Percentiles rank a stretch among this genome's conserved stretches.
phyloP scores from a whole-genome alignment of 2,329 filamentous ascomycete genomes.

The Ophioceras dolichostomum region DNA sequence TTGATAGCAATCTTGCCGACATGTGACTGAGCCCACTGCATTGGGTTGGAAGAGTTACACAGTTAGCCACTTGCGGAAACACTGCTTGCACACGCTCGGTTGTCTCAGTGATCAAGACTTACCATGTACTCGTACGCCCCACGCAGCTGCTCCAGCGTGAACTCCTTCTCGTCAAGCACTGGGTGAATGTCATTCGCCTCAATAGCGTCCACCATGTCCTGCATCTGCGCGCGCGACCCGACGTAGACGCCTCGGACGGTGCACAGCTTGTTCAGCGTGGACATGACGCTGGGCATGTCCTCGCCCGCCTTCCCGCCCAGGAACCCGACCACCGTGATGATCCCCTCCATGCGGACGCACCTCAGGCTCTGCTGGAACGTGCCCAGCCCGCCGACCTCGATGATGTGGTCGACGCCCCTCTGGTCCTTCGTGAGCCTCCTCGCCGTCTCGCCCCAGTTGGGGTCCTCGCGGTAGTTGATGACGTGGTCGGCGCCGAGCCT shows the following conservation, averaged over 20 bases:
- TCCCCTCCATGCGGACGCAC: conserved; percentile 18
- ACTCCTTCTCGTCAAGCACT: conserved; percentile 23
- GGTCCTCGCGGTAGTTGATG: conserved; percentile 41
- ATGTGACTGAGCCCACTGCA: conserved; percentile 35
- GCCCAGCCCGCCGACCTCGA: conserved; percentile 42
- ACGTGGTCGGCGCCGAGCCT: conserved; percentile 41
- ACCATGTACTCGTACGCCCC: conserved; percentile 42
- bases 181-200: conserved; percentile 29
- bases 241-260: conserved; percentile 27
- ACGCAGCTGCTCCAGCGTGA: conserved; percentile 21
- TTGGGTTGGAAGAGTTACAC: too few relatives aligned
- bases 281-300: conserved; percentile 31
- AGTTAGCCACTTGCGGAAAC: too few relatives aligned
- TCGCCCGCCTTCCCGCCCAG: conserved; percentile 29
- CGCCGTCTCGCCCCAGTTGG: conserved; percentile 41
- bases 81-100: too few relatives aligned
- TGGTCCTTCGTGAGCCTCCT: conserved; percentile 31
- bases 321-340: conserved; percentile 27
- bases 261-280: conserved; percentile 26
- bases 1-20: conserved; percentile 41
- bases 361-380: conserved; percentile 30
- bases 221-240: conserved; percentile 24
- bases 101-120: conserved; percentile 6
- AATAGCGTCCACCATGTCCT: conserved; percentile 29
- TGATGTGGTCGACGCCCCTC: conserved; percentile 36